Evolutionary conservation across 495 filamentous ascomycete species (phyloP).

Genomic region (Parmelia sp.): DNA sequence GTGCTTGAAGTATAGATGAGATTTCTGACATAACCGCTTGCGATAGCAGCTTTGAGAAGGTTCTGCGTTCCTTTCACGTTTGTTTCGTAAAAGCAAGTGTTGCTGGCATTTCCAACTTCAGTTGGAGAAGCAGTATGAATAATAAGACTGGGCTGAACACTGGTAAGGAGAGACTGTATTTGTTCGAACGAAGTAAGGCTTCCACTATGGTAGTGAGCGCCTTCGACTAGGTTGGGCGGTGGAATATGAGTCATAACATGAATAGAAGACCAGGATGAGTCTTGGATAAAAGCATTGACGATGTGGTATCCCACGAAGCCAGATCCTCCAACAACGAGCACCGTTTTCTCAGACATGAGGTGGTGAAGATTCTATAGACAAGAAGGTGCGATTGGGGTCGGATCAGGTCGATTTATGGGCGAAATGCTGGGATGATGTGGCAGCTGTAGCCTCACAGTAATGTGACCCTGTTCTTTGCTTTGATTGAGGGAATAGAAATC

Average conservation of each 20-base stretch:
- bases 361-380: too few relatives aligned
- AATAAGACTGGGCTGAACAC: conserved; percentile 5
- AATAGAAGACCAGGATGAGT: conserved; percentile 25
- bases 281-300: conserved; percentile 38
- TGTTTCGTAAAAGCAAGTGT: background rate
- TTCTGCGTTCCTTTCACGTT: conserved; percentile 1
- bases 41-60: conserved; percentile 1
- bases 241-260: conserved; percentile 16
- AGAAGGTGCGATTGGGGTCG: too few relatives aligned
- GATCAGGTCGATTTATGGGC: too few relatives aligned
- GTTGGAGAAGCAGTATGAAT: background rate
- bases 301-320: conserved; percentile 51
- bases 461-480: too few relatives aligned
- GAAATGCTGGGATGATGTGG: too few relatives aligned
- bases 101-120: background rate
- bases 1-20: conserved; percentile 4
- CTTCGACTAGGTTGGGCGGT: background rate
- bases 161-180: background rate
- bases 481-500: too few relatives aligned
- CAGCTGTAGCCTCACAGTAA: too few relatives aligned
- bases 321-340: conserved; percentile 48
- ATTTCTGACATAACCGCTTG: background rate
- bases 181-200: background rate
- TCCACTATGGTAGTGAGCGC: conserved; percentile 1
- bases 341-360: conserved; percentile 13